Conservation (phyloP, 257 asterid species). For the Solanum appendiculatum region DNA sequence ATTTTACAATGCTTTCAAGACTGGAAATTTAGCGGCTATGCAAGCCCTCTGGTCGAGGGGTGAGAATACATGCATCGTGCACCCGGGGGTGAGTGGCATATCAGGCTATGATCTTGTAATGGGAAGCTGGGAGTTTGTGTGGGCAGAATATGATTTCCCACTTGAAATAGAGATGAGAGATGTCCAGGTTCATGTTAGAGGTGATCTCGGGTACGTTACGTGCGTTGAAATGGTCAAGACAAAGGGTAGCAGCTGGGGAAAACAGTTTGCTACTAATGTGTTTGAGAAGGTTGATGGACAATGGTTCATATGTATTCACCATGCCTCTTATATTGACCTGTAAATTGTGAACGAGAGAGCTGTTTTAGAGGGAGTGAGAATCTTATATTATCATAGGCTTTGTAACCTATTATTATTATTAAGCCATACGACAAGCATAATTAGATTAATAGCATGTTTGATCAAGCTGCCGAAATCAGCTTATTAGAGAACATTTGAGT, state of each 20-base stretch:
- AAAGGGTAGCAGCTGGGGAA: slow-evolving; percentile 91
- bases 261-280: slow-evolving; percentile 79
- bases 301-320: slow-evolving; percentile 85
- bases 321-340: slow-evolving; percentile 75
- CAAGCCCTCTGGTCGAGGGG: slow-evolving; percentile 81
- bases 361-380: background rate
- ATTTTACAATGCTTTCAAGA: slow-evolving; percentile 73
- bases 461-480: background rate
- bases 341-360: slow-evolving; percentile 11
- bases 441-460: background rate
- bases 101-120: slow-evolving; percentile 86
- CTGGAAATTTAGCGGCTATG: slow-evolving; percentile 78
- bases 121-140: slow-evolving; percentile 99
- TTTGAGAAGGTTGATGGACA: slow-evolving; percentile 80
- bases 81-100: slow-evolving; percentile 96
- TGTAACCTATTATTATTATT: background rate
- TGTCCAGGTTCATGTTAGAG: slow-evolving; percentile 71
- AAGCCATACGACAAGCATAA: background rate
- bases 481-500: background rate
- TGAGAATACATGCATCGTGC: slow-evolving; percentile 78
- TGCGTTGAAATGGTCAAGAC: slow-evolving; percentile 90
- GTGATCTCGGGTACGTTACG: slow-evolving; percentile 68
- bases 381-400: background rate
- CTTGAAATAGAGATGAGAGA: slow-evolving; percentile 77
- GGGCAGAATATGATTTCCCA: slow-evolving; percentile 97